A percentile compares a stretch with the other conserved stretches of the same genome.
Conservation (phyloP, 192 early-diverging fungal genomes). For the Linnemannia zychae region DNA sequence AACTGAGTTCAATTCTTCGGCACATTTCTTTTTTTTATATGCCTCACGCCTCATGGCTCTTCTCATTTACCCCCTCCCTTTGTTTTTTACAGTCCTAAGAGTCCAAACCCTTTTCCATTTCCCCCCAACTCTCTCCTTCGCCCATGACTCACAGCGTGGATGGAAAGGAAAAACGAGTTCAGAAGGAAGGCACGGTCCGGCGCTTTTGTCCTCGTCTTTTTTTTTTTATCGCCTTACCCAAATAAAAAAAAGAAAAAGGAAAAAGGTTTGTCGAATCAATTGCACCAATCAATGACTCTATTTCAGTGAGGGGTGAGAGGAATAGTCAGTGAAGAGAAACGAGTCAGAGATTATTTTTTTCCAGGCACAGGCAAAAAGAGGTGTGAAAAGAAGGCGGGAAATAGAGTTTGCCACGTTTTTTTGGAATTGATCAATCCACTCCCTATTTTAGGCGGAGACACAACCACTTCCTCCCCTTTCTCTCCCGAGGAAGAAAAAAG, state of each 20-base stretch:
- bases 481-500: background rate
- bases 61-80: background rate
- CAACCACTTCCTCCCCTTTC: background rate
- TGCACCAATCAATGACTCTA: background rate
- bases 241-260: background rate
- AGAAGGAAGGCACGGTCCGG: background rate
- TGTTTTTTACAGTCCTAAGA: background rate
- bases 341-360: background rate
- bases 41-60: background rate
- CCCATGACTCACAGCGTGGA: background rate
- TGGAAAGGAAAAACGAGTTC: background rate
- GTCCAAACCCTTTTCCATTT: background rate
- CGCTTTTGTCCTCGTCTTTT: background rate
- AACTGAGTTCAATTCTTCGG: background rate
- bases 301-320: background rate
- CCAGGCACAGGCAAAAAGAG: background rate
- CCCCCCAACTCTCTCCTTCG: background rate
- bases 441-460: slow-evolving; percentile 11
- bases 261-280: background rate
- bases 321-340: no score
- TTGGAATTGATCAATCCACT: no score
- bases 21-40: background rate
- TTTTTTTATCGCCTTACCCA: background rate
- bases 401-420: slow-evolving; percentile 34
- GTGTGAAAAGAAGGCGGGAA: background rate